Evolutionary conservation across 495 filamentous ascomycete genomes (phyloP).

Genomic region (Penicillium manginii): DNA sequence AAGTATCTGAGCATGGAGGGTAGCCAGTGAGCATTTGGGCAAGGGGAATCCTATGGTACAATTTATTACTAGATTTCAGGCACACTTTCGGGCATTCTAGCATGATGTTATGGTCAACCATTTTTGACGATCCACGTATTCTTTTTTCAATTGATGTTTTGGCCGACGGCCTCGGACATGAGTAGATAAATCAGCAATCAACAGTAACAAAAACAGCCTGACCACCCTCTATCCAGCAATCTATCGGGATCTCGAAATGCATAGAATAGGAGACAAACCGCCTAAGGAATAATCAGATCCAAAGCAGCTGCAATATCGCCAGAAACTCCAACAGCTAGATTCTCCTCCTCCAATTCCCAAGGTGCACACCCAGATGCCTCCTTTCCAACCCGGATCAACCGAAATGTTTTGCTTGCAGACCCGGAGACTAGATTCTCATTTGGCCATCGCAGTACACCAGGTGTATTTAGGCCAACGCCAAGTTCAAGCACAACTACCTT

Average conservation of each 20-base stretch:
- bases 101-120: neutral
- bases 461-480: slow-evolving; percentile 33
- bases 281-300: neutral
- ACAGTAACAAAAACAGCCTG: too few relatives aligned
- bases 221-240: too few relatives aligned
- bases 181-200: too few relatives aligned
- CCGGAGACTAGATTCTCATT: slow-evolving; percentile 29
- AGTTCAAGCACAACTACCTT: slow-evolving; percentile 28
- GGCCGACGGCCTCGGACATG: too few relatives aligned
- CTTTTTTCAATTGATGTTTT: too few relatives aligned
- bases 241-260: too few relatives aligned
- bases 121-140: too few relatives aligned
- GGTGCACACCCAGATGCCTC: slow-evolving; percentile 30
- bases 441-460: slow-evolving; percentile 30
- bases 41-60: neutral
- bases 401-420: slow-evolving; percentile 8
- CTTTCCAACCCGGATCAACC: slow-evolving; percentile 28
- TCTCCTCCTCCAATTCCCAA: slow-evolving; percentile 28
- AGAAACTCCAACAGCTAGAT: slow-evolving; percentile 21
- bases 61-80: neutral
- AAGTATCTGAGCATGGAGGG: slow-evolving; percentile 61
- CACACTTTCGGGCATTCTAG: slow-evolving; percentile 8
- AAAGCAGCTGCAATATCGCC: slow-evolving; percentile 9
- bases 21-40: slow-evolving; percentile 11
- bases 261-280: too few relatives aligned